These are phyloP conservation scores for Dactylellina parvicollis DNA, from an alignment of 2,329 filamentous ascomycete genomes.

Conservation along the genomic window DNA sequence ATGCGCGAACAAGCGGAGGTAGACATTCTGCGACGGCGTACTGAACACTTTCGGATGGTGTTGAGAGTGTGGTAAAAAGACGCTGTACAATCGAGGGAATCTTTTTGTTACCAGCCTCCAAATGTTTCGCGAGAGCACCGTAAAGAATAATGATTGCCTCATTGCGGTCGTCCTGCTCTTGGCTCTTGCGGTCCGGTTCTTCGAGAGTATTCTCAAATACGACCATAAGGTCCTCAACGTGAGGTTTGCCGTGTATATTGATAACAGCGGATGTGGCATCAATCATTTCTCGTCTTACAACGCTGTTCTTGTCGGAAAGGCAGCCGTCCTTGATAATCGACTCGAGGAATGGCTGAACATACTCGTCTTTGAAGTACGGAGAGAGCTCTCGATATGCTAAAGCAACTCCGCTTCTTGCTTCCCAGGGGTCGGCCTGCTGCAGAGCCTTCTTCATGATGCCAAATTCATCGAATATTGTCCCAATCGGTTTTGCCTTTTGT, in stretches of 20 bases:
- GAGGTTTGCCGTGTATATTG: conserved; percentile 78
- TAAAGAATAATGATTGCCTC: conserved; percentile 98
- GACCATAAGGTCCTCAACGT: conserved; percentile 90
- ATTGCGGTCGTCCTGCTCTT: conserved; percentile 87
- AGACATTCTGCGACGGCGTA: conserved; percentile 95
- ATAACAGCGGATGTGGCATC: conserved; percentile 86
- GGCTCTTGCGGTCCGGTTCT: conserved; percentile 80
- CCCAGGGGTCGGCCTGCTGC: conserved; percentile 89
- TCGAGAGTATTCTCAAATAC: conserved; percentile 90
- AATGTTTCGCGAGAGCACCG: conserved; percentile 87
- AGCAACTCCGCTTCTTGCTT: conserved; percentile 86
- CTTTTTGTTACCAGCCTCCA: conserved; percentile 84
- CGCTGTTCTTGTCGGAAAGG: conserved; percentile 80
- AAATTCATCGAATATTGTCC: conserved; percentile 87
- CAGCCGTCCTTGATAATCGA: conserved; percentile 89
- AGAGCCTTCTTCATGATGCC: conserved; percentile 87
- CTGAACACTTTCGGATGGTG: conserved; percentile 95
- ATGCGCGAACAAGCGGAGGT: conserved; percentile 86
- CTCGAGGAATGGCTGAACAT: conserved; percentile 79
- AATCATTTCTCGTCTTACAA: conserved; percentile 88
- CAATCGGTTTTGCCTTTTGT: conserved; percentile 81
- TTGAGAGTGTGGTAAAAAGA: conserved; percentile 85
- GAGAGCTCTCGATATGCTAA: conserved; percentile 86
- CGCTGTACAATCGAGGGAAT: conserved; percentile 88
- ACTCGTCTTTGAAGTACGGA: conserved; percentile 72